These are phyloP conservation scores for Umbelopsis sp. DNA, from an alignment of 192 early-diverging fungal genomes.

Conservation along the genomic window DNA sequence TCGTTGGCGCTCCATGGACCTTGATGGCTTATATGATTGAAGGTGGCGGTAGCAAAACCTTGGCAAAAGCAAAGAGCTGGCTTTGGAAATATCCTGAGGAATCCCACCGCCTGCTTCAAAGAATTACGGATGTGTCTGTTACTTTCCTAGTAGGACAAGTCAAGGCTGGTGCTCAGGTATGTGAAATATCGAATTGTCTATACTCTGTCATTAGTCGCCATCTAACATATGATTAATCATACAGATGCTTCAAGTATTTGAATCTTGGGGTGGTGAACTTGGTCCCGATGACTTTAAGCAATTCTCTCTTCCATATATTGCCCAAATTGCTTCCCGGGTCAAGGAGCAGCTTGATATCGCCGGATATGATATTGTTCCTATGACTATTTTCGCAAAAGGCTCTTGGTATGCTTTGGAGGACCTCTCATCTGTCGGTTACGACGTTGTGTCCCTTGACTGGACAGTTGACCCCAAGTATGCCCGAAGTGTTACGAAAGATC, in stretches of 20 bases:
- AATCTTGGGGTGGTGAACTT: constrained; percentile 95
- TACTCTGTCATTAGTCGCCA: neutral
- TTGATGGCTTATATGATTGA: constrained; percentile 99
- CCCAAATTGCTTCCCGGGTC: constrained; percentile 77
- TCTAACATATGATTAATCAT: neutral
- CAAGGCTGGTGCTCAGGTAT: constrained; percentile 92
- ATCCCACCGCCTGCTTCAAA: constrained; percentile 75
- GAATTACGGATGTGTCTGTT: constrained; percentile 83
- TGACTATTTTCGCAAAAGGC: constrained; percentile 91
- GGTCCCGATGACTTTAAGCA: constrained; percentile 75
- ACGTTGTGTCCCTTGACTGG: constrained; percentile 92
- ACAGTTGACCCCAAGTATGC: constrained; percentile 73
- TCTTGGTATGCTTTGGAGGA: constrained; percentile 85
- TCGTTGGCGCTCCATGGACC: constrained; percentile 98
- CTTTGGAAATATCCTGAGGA: constrained; percentile 77
- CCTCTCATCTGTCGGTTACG: constrained; percentile 71
- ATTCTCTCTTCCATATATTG: constrained; percentile 90
- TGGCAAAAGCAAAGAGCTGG: constrained; percentile 91
- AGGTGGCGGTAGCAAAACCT: constrained; percentile 91
- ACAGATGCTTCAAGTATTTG: constrained; percentile 95
- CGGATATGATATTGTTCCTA: constrained; percentile 65
- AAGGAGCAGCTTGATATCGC: constrained; percentile 52
- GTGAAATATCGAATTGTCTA: neutral
- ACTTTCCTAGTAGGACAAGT: constrained; percentile 91
- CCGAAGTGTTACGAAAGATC: constrained; percentile 49